Evolutionary conservation across 2,329 filamentous ascomycete genomes (phyloP), one percentile per base, ranked within the genome.

Genomic region (Penicillium hesseltinei): DNA sequence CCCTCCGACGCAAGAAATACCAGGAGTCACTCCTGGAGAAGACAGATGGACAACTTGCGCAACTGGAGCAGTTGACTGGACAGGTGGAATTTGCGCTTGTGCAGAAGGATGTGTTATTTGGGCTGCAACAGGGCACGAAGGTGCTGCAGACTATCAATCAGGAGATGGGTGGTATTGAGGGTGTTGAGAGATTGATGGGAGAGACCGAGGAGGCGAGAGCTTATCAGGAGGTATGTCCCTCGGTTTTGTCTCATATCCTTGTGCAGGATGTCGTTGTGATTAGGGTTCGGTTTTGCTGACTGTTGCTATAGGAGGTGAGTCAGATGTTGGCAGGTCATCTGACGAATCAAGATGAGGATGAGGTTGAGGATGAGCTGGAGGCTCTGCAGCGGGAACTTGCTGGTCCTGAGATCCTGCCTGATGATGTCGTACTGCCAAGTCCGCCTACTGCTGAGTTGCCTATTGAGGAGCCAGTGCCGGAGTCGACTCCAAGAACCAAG

Each of bases 61-160:
- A 97, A 76, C 81, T 99, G 21, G 92, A 99, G 79, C 87, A 91
- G 71, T 80, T 99, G 65, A 94, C 91, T 9, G 85, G 86, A 54
- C 92, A 87, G 72, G 92, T 99, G 69, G 94, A 99, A 77, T 99
- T 99, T 76, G 91, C 94, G 39, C 84, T 93, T 27, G 94, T 99
- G 65, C 93, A 97, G 75, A 97, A 97, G 78, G 94, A 97, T 78
- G 89, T 99, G 38, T 73, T 99, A 4, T 97, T 90, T 75, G 94
- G 94, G 0, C 76, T 99, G 68, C 89, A 95, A 76, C 92, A 97
- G 79, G 93, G 93, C 40, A 97, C 92, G 0, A 84, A 84, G 61
- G 94, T 97, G 36, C 81, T 99, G 59, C 87, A 90, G 72, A 89
- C 94, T 74, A 97, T 99, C 57, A 89, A 97, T 73, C 85, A 84